Conservation (phyloP, 1,139 yeast species). For the Suhomyces coccinellae region DNA sequence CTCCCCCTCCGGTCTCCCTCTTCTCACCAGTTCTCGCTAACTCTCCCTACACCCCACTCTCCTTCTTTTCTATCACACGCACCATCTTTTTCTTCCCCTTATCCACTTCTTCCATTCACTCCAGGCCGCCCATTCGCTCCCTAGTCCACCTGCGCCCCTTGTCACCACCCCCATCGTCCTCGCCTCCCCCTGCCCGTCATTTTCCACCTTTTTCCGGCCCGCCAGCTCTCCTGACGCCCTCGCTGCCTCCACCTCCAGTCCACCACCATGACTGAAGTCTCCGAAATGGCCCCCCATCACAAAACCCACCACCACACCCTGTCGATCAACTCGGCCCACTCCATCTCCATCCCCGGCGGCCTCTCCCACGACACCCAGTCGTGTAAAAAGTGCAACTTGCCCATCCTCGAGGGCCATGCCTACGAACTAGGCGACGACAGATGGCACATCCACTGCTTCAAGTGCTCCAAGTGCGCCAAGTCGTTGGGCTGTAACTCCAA, state of each 20-base stretch:
- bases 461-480: conserved; percentile 79
- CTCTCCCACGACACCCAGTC: conserved; percentile 24
- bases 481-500: conserved; percentile 85
- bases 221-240: neutral
- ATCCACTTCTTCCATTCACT: too few relatives aligned
- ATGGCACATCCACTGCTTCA: conserved; percentile 94
- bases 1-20: too few relatives aligned
- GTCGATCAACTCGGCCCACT: conserved; percentile 6
- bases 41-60: too few relatives aligned
- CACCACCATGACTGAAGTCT: conserved; percentile 30
- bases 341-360: conserved; percentile 8
- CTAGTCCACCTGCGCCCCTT: neutral
- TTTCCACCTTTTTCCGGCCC: neutral
- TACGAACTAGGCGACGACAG: conserved; percentile 86
- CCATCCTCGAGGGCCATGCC: conserved; percentile 75
- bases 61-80: too few relatives aligned
- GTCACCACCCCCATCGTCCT: neutral
- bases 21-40: too few relatives aligned
- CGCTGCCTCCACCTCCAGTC: neutral
- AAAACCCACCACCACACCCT: conserved; percentile 3
- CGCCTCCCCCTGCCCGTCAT: neutral
- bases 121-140: neutral
- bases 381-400: conserved; percentile 44
- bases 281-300: conserved; percentile 5
- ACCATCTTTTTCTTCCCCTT: too few relatives aligned